Evolutionary conservation across 2,329 filamentous ascomycete genomes (phyloP).

Genomic region (Proliferodiscus dingleyae): DNA sequence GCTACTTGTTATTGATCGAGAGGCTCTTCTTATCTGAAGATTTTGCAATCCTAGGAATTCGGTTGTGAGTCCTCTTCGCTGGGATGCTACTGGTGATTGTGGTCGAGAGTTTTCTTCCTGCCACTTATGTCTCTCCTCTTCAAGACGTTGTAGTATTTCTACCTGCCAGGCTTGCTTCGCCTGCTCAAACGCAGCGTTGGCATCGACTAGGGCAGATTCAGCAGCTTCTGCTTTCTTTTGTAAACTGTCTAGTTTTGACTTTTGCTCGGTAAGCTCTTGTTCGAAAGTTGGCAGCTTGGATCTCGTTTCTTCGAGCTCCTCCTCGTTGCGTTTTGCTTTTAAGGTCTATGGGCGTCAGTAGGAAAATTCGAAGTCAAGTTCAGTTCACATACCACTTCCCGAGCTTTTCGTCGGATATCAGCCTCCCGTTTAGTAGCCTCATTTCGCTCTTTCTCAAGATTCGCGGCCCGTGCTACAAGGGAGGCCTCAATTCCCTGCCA

Average conservation of each 20-base stretch:
- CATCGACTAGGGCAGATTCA: slow-evolving; percentile 58
- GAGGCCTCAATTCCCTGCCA: slow-evolving; percentile 96
- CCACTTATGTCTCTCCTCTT: slow-evolving; percentile 61
- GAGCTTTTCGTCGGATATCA: slow-evolving; percentile 82
- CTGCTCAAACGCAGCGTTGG: slow-evolving; percentile 49
- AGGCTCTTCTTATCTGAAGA: slow-evolving; percentile 28
- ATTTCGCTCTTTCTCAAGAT: slow-evolving; percentile 84
- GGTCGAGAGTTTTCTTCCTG: slow-evolving; percentile 39
- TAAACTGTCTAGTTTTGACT: slow-evolving; percentile 55
- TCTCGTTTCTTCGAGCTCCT: slow-evolving; percentile 71
- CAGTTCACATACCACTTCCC: slow-evolving; percentile 64
- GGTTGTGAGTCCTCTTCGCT: slow-evolving; percentile 28
- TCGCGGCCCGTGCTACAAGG: slow-evolving; percentile 69
- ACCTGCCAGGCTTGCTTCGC: slow-evolving; percentile 56
- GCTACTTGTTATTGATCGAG: slow-evolving; percentile 25
- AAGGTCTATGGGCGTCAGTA: slow-evolving; percentile 49
- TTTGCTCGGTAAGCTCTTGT: slow-evolving; percentile 57
- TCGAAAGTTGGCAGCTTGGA: slow-evolving; percentile 60
- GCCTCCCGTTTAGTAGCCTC: slow-evolving; percentile 78
- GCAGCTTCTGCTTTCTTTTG: slow-evolving; percentile 61
- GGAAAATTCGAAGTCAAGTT: background rate
- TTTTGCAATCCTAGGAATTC: slow-evolving; percentile 35
- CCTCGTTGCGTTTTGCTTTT: slow-evolving; percentile 59
- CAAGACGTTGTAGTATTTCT: slow-evolving; percentile 52
- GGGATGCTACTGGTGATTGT: slow-evolving; percentile 29